Conservation (phyloP, 1,139 yeast species). For the Zygoascus sp. region DNA sequence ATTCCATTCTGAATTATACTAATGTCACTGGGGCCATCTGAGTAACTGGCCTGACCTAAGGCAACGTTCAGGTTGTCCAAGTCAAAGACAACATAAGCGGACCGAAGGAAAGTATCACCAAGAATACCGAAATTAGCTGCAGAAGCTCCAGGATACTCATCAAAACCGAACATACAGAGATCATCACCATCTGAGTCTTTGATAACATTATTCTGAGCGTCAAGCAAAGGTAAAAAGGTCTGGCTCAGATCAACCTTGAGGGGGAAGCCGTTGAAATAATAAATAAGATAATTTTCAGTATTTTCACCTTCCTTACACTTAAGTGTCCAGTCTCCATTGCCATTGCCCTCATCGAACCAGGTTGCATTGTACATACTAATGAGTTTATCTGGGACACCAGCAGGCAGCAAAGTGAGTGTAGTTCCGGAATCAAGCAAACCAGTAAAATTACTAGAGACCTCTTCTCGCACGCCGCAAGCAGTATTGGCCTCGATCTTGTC, state of each 20-base stretch:
- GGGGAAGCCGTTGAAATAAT: constrained; percentile 19
- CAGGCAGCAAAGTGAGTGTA: constrained; percentile 52
- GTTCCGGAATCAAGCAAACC: constrained; percentile 66
- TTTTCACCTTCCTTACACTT: constrained; percentile 16
- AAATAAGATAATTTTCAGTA: constrained; percentile 16
- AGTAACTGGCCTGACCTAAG: constrained; percentile 53
- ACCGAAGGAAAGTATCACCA: constrained; percentile 66
- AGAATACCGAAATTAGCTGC: constrained; percentile 34
- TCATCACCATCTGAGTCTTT: neutral
- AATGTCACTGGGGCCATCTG: neutral
- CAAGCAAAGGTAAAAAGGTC: constrained; percentile 20
- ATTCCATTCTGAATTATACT: neutral
- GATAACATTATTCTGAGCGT: constrained; percentile 14
- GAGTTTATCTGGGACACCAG: constrained; percentile 21
- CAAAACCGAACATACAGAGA: constrained; percentile 8
- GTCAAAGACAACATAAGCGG: constrained; percentile 68
- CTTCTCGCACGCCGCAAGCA: neutral
- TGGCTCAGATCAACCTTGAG: constrained; percentile 23
- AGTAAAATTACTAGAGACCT: constrained; percentile 18
- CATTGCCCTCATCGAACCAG: constrained; percentile 13
- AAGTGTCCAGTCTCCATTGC: constrained; percentile 17
- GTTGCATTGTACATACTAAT: constrained; percentile 14
- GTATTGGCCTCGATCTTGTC: constrained; percentile 13
- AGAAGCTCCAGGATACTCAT: constrained; percentile 24
- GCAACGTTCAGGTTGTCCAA: constrained; percentile 56